phyloP scores from a whole-genome alignment of 176 grass and related monocot genomes.

The Raddia distichophylla region DNA sequence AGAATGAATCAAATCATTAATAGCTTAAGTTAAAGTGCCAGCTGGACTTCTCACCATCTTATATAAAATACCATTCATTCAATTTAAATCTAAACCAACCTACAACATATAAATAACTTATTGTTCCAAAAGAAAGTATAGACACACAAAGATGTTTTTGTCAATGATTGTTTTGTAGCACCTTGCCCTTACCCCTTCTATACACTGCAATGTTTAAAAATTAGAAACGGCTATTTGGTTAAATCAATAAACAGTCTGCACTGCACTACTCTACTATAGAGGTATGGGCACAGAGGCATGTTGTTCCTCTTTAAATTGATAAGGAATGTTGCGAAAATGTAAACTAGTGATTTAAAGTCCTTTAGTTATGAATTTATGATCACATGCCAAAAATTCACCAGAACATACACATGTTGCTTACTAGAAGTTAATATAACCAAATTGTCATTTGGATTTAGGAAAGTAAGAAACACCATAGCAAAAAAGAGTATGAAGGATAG shows the following conservation, averaged over 20 bases:
- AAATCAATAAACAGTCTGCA: background rate
- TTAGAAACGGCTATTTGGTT: background rate
- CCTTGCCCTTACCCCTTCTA: background rate
- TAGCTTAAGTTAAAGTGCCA: background rate
- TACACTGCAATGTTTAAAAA: background rate
- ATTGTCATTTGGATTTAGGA: background rate
- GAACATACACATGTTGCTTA: background rate
- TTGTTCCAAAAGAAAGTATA: background rate
- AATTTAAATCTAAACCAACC: background rate
- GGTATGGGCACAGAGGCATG: background rate
- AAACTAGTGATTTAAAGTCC: background rate
- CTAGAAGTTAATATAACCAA: background rate
- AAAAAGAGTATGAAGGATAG: background rate
- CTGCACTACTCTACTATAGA: background rate
- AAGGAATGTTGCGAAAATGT: background rate
- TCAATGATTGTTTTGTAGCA: background rate
- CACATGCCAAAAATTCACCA: background rate
- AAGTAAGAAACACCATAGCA: background rate
- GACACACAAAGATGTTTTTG: background rate
- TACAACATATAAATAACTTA: background rate
- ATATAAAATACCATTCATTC: background rate
- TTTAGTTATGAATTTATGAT: background rate
- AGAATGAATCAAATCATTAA: constrained; percentile 2
- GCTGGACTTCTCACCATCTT: background rate
- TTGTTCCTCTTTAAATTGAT: background rate